Evolutionary conservation across 352 stramenopile species (phyloP), one percentile per base, ranked within the genome.

Genomic region (Globisporangium spiculum): DNA sequence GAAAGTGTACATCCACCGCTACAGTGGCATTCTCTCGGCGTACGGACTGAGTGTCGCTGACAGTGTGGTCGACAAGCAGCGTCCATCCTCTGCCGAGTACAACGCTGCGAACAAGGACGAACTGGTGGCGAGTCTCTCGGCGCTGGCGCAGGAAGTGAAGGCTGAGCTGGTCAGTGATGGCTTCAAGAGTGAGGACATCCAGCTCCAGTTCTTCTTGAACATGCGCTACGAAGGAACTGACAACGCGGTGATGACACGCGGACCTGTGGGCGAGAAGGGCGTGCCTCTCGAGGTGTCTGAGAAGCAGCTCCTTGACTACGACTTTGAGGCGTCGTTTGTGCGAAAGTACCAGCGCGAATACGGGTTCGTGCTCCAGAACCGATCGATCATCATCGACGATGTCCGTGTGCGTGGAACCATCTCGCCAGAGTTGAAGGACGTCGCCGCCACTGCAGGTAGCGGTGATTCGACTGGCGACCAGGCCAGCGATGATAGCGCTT

Each of bases 141-240:
- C 77, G 32, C 71, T 96, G 8, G 88, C 85, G 0, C 55, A 83
- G 24, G 82, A 94, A 67, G 84, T 84, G 0, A 65, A 87, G 30
- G 77, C 84, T 7, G 83, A 98, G 55, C 76, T 96, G 26, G 83
- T 92, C 22, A 78, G 65, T n/a, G 77, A 92, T 53, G 86, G 86
- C 26, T 93, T 99, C 60, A 84, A 90, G 58, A 74, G 68, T 26
- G 92, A 98, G 72, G 97, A 91, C 53, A 94, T 99, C 50, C 76
- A 93, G 56, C 88, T 97, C 58, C 91, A 99, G 75, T 97, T 93
- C 63, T 99, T 97, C 76, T 79, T 99, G 50, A 99, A 99, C 75
- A 95, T 99, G 82, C 90, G 98, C 16, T 99, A 99, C 77, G 81
- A 99, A 74, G 97, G 97, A 34, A 99, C 98, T 0, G 98, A 99